These are phyloP conservation scores for Cymodocea nodosa DNA, from an alignment of 116 monocot species.

Conservation along the genomic window DNA sequence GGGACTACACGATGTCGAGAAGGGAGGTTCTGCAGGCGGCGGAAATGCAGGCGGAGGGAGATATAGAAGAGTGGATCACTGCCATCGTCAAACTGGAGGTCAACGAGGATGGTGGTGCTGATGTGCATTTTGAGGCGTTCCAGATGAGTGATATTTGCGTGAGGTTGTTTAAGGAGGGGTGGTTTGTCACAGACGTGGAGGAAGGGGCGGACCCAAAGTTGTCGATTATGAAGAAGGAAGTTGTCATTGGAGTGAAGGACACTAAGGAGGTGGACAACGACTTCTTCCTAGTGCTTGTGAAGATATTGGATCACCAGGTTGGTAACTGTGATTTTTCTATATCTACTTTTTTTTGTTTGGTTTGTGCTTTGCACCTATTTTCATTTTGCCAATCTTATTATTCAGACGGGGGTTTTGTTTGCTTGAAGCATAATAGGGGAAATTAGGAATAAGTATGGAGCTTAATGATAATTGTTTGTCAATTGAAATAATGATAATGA, in stretches of 20 bases:
- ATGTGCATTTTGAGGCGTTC: constrained; percentile 97
- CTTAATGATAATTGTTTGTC: too few species aligned
- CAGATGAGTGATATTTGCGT: constrained; percentile 93
- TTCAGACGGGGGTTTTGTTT: too few species aligned
- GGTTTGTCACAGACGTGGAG: constrained; percentile 45
- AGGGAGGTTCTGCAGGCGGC: constrained; percentile 73
- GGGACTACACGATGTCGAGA: constrained; percentile 77
- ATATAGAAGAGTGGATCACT: constrained; percentile 80
- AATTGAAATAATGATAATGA: too few species aligned
- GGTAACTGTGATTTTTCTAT: neutral
- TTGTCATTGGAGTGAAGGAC: constrained; percentile 76
- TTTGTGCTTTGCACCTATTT: neutral
- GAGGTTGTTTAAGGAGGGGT: constrained; percentile 73
- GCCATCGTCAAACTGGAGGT: constrained; percentile 78
- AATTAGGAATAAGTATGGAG: too few species aligned
- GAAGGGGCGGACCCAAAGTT: constrained; percentile 64
- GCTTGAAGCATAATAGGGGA: too few species aligned
- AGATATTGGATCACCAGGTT: constrained; percentile 94
- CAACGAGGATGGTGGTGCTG: constrained; percentile 58
- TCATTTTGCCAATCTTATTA: too few species aligned
- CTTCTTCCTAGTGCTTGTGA: constrained; percentile 89
- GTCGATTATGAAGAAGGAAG: constrained; percentile 81
- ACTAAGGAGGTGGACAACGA: constrained; percentile 86
- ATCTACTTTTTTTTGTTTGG: neutral
- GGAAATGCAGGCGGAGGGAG: constrained; percentile 66